Percentiles rank a stretch among this genome's conserved stretches.
Conservation (phyloP, 1,284 basidiomycete genomes). For the Ceratobasidium sp. region DNA sequence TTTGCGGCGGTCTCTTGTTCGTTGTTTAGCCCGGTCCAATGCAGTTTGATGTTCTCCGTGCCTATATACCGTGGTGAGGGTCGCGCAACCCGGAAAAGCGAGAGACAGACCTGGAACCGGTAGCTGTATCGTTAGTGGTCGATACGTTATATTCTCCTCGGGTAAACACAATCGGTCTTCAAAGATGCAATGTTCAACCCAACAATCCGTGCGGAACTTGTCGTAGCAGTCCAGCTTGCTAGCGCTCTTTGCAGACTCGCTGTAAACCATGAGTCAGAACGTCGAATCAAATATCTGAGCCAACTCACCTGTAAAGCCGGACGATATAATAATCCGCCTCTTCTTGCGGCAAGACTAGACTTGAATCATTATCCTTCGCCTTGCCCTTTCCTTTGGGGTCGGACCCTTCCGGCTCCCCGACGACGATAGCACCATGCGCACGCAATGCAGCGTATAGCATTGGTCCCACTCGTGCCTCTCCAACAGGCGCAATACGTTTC, state of each 20-base stretch:
- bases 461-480: slow-evolving; percentile 13
- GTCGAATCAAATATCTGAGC: slow-evolving; percentile 1
- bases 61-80: slow-evolving; percentile 52
- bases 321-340: slow-evolving; percentile 70
- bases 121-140: slow-evolving; percentile 61
- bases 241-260: slow-evolving; percentile 64
- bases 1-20: slow-evolving; percentile 66
- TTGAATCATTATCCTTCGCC: slow-evolving; percentile 60
- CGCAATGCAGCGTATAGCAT: slow-evolving; percentile 32
- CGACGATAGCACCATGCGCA: slow-evolving; percentile 21
- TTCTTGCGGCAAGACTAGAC: slow-evolving; percentile 58
- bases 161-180: slow-evolving; percentile 66
- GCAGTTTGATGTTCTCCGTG: slow-evolving; percentile 62
- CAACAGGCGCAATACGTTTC: slow-evolving; percentile 39
- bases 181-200: slow-evolving; percentile 77
- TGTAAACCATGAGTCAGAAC: slow-evolving; percentile 47
- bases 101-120: slow-evolving; percentile 60
- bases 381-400: slow-evolving; percentile 42
- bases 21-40: slow-evolving; percentile 72
- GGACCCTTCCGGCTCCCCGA: slow-evolving; percentile 24
- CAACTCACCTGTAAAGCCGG: slow-evolving; percentile 67
- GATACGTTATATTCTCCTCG: slow-evolving; percentile 67
- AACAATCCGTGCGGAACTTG: slow-evolving; percentile 79
- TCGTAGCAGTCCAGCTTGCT: slow-evolving; percentile 55
- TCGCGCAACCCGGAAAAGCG: background rate